Percentiles rank a stretch among this genome's conserved stretches.
Evolutionary conservation across 176 grass and related monocot genomes (phyloP).

Genomic region (Oryza officinalis): DNA sequence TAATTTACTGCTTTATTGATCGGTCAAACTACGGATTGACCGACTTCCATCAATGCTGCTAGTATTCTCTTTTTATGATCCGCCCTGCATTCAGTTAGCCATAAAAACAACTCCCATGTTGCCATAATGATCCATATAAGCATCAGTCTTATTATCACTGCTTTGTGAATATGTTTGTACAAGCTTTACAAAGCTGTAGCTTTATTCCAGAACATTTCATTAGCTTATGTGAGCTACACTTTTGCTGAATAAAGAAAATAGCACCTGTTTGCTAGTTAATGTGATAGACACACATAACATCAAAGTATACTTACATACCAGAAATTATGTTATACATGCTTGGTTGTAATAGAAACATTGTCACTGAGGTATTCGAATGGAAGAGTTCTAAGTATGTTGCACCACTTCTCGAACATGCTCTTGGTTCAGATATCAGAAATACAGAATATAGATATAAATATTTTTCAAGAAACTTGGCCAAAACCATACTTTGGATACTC

Average conservation of each 20-base stretch:
- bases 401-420: neutral
- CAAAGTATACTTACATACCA: neutral
- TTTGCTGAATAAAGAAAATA: neutral
- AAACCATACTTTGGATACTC: neutral
- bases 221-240: neutral
- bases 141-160: conserved; percentile 17
- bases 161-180: neutral
- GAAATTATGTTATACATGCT: neutral
- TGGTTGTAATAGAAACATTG: neutral
- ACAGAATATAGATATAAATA: neutral
- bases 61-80: neutral
- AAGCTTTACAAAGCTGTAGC: neutral
- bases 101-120: conserved; percentile 12
- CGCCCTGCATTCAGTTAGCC: conserved; percentile 7
- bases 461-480: neutral
- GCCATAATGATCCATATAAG: neutral
- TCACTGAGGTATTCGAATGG: neutral
- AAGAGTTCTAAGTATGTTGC: neutral
- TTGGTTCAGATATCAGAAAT: neutral
- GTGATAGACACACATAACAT: neutral
- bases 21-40: neutral
- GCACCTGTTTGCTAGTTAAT: neutral
- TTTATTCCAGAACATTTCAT: conserved; percentile 14
- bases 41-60: neutral
- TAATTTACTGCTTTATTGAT: neutral